phyloP scores from a whole-genome alignment of 148 eudicot species.

The Diospyros kaki region DNA sequence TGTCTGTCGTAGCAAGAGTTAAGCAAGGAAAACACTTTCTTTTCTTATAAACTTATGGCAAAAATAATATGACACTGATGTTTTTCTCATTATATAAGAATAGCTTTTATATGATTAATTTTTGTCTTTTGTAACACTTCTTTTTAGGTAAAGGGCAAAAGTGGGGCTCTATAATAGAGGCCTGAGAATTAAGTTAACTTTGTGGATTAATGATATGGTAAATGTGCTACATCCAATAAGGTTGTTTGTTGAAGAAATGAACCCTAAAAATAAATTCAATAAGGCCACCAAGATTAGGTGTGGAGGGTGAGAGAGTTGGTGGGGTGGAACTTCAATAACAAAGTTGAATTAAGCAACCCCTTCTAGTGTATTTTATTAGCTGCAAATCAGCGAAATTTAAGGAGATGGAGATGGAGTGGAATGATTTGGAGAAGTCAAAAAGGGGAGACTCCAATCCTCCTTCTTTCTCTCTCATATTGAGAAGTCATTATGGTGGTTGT shows the following conservation, averaged over 20 bases:
- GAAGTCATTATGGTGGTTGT: conserved; percentile 25
- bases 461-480: conserved; percentile 15
- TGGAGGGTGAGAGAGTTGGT: neutral
- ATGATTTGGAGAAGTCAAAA: conserved; percentile 15
- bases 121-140: too few relatives aligned
- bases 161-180: conserved; percentile 9
- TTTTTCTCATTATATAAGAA: too few relatives aligned
- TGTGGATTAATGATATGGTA: conserved; percentile 4
- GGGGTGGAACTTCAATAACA: neutral
- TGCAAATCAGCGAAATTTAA: conserved; percentile 15
- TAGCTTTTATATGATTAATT: too few relatives aligned
- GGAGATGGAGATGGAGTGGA: neutral
- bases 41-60: too few relatives aligned
- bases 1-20: neutral
- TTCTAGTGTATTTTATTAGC: conserved; percentile 10
- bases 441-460: conserved; percentile 3
- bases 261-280: conserved; percentile 1
- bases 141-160: neutral
- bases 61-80: too few relatives aligned
- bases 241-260: neutral
- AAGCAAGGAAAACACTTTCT: too few relatives aligned
- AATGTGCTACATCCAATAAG: conserved; percentile 5
- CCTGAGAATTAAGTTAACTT: conserved; percentile 8
- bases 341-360: conserved; percentile 8
- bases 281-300: conserved; percentile 7